A percentile compares a stretch with the other conserved stretches of the same genome.
Conservation (phyloP, 2,329 filamentous ascomycete species). For the Akanthomyces dipterigenus region DNA sequence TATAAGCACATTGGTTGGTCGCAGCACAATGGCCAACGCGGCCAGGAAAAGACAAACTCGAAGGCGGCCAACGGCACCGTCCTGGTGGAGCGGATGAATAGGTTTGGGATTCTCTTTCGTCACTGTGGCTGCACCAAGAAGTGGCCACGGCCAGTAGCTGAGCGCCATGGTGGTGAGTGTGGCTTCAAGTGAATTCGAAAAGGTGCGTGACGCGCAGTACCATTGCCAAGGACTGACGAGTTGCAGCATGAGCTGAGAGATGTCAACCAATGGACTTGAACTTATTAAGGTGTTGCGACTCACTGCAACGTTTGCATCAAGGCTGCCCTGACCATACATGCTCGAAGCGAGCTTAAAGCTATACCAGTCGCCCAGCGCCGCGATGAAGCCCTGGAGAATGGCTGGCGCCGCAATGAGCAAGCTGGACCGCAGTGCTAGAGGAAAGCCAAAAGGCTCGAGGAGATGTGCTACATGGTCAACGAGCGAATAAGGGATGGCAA, state of each 20-base stretch:
- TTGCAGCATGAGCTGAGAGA: slow-evolving; percentile 29
- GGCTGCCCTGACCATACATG: slow-evolving; percentile 61
- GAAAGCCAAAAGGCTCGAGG: slow-evolving; percentile 36
- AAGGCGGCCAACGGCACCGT: slow-evolving; percentile 24
- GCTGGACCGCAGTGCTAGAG: slow-evolving; percentile 51
- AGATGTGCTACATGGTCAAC: slow-evolving; percentile 50
- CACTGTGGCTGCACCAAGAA: slow-evolving; percentile 40
- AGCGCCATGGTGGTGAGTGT: slow-evolving; percentile 75
- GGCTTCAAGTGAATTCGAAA: slow-evolving; percentile 93
- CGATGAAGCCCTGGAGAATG: slow-evolving; percentile 67
- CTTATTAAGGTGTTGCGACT: slow-evolving; percentile 20
- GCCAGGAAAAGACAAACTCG: slow-evolving; percentile 65
- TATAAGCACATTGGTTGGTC: slow-evolving; percentile 83
- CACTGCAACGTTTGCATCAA: slow-evolving; percentile 64
- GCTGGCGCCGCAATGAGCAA: slow-evolving; percentile 68
- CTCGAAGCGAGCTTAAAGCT: slow-evolving; percentile 75
- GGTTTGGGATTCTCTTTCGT: slow-evolving; percentile 35
- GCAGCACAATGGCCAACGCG: slow-evolving; percentile 73
- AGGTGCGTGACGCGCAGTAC: slow-evolving; percentile 88
- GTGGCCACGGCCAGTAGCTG: slow-evolving; percentile 79
- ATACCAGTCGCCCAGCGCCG: slow-evolving; percentile 75
- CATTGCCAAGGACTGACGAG: slow-evolving; percentile 70
- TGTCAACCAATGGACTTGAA: background rate
- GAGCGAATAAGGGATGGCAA: slow-evolving; percentile 65
- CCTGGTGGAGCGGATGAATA: slow-evolving; percentile 13